Base-by-base conservation (phyloP, 2,329 filamentous ascomycete species). In the Bretziella fagacearum region DNA sequence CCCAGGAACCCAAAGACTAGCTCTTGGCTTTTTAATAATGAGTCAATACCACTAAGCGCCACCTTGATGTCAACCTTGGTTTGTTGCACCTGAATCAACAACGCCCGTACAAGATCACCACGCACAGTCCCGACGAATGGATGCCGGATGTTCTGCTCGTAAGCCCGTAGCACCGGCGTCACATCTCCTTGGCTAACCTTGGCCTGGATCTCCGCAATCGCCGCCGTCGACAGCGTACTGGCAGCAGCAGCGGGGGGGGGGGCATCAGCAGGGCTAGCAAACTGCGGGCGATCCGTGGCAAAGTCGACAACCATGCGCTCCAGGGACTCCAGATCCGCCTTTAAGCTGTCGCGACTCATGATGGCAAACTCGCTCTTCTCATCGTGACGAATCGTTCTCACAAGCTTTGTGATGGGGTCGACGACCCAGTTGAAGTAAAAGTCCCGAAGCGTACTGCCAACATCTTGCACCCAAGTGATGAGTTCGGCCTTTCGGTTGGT, bases 271-370 rank as follows among this genome's bases (percentile, higher is more conserved):
- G 26, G 25, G 25, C 20, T 44, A 22, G 69, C 64, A 23, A 77
- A 71, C 46, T 75, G 70, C 1, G 84, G 82, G 56, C 86, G 85
- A 55, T 94, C 86, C 7, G 79, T 66, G 3, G 87, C 84, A 65
- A 98, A 98, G 55, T 96, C 91, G 30, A 98, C 81, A 3, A 98
- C 93, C 91, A 98, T 98, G 41, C 91, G 80, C 61, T 98, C 89
- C 26, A 98, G 67, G 57, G 86, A 95, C 46, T 86, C 84, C 26
- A 85, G 77, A 59, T 98, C 91, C 1, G 87, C 86, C 59, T 81
- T 79, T 18, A 98, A 71, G 54, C 86, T 95, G 54, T 89, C 81
- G 50, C 85, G 84, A 64, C 86, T 95, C 82, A 98, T 91, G 54
- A 98, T 83, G 37, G 89, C 91, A 53, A 98, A 89, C 59, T 96